A percentile compares a stretch with the other conserved stretches of the same genome.
phyloP scores from a whole-genome alignment of 768 basidiomycete genomes.

The Lanmaoa rubissima region DNA sequence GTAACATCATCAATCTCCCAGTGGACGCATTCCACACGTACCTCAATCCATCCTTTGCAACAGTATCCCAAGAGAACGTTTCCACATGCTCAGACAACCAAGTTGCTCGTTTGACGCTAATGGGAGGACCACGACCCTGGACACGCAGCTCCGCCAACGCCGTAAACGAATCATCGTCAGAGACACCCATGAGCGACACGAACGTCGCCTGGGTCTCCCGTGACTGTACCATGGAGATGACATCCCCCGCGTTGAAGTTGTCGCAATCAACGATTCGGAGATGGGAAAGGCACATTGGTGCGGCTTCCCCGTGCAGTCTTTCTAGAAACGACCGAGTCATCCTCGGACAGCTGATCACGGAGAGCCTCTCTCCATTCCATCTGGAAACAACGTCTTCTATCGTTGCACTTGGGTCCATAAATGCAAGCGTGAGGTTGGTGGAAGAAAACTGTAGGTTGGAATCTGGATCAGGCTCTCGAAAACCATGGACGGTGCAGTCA shows the following conservation, averaged over 20 bases:
- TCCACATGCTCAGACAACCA: conserved; percentile 10
- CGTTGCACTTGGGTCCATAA: neutral
- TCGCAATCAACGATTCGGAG: conserved; percentile 10
- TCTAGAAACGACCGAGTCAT: conserved; percentile 1
- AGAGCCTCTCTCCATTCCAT: conserved; percentile 7
- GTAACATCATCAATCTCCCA: neutral
- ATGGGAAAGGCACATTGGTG: neutral
- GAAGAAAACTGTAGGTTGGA: neutral
- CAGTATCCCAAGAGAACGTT: conserved; percentile 9
- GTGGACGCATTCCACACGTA: conserved; percentile 8
- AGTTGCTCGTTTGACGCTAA: neutral
- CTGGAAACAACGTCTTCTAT: conserved; percentile 7
- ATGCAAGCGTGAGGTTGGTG: conserved; percentile 3
- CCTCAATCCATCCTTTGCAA: conserved; percentile 5
- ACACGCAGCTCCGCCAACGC: conserved; percentile 5
- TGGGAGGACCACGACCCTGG: conserved; percentile 6
- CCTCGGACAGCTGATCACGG: conserved; percentile 2
- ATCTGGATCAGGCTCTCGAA: neutral
- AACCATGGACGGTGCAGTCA: conserved; percentile 1
- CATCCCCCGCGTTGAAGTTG: conserved; percentile 1
- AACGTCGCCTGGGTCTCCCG: neutral
- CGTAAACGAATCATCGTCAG: neutral
- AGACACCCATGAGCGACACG: conserved; percentile 3
- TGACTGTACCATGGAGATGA: conserved; percentile 4
- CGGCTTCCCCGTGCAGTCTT: neutral